Evolutionary conservation across 2,329 filamentous ascomycete genomes (phyloP), one percentile per base, ranked within the genome.

Genomic region (Phyllosticta citrichinensis): DNA sequence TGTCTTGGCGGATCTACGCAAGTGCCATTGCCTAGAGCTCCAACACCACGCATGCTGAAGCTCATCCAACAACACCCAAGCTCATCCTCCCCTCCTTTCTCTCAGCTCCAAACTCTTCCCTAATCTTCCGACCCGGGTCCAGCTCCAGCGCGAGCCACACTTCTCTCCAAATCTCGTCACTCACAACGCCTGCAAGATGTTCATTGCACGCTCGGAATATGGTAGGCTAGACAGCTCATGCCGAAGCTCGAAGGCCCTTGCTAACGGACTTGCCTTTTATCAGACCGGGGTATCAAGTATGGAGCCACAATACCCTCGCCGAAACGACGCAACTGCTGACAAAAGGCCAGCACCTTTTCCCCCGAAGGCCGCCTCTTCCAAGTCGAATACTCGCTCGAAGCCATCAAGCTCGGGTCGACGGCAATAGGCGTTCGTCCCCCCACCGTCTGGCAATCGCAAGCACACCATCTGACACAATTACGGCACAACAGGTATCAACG

Each of bases 121-220:
- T 4, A 47, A 47, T 2, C 17, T n/a, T n/a, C 6, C 14, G 40
- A n/a, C 4, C n/a, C 40, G 6, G 40, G n/a, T n/a, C 6, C 17
- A 47, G 40, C 40, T 47, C 65, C 68, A 67, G 61, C 67, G 62
- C 61, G 66, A 71, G 70, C 69, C 71, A 66, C 63, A 60, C 62
- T 60, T 68, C 14, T n/a, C 6, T 47, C n/a, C n/a, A 17, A 47
- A 65, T 72, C 61, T 47, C 57, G 58, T 58, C 60, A 67, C 72
- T 25, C 27, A 27, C 60, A 62, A 19, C 35, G 30, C 60, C 35
- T 24, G 35, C 51, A 58, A 56, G 51, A 62, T 62, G 94, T 99
- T 99, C 85, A 97, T 99, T 85, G 92, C 94, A 84, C 90, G 94
- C 81, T 97, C 93, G 75, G 94, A 99, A 93, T 99, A 99, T 82